Conservation (phyloP, 2,329 filamentous ascomycete genomes). For the Neophaeococcomyces mojaviensis region DNA sequence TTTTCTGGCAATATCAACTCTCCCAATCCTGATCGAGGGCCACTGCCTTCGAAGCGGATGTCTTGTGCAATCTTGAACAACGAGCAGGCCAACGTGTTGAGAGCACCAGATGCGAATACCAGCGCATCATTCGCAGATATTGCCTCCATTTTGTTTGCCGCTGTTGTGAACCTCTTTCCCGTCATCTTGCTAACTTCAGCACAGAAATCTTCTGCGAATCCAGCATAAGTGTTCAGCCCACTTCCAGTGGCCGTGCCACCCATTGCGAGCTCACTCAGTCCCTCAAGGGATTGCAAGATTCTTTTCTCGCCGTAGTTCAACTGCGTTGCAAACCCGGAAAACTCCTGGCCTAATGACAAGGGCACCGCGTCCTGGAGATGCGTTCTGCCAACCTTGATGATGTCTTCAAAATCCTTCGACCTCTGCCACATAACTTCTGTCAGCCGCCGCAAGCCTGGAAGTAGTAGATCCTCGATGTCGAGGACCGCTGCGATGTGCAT, state of each 20-base stretch:
- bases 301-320: constrained; percentile 74
- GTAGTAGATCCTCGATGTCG: constrained; percentile 67
- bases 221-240: constrained; percentile 80
- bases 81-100: constrained; percentile 46
- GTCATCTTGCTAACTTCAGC: constrained; percentile 77
- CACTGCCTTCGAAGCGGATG: constrained; percentile 79
- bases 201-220: constrained; percentile 77
- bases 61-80: constrained; percentile 86
- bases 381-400: constrained; percentile 88
- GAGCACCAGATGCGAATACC: constrained; percentile 72
- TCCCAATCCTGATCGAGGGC: constrained; percentile 76
- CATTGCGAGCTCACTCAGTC: constrained; percentile 71
- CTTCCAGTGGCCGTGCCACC: constrained; percentile 83
- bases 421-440: constrained; percentile 69
- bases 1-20: constrained; percentile 81
- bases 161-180: constrained; percentile 72
- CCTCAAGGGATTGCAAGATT: constrained; percentile 66
- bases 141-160: constrained; percentile 86
- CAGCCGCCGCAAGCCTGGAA: constrained; percentile 67
- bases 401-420: constrained; percentile 70
- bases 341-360: constrained; percentile 78
- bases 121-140: constrained; percentile 81
- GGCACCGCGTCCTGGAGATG: constrained; percentile 85
- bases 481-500: constrained; percentile 90
- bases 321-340: constrained; percentile 81